phyloP scores from a whole-genome alignment of 192 early-diverging fungal genomes.

The Linnemannia exigua region DNA sequence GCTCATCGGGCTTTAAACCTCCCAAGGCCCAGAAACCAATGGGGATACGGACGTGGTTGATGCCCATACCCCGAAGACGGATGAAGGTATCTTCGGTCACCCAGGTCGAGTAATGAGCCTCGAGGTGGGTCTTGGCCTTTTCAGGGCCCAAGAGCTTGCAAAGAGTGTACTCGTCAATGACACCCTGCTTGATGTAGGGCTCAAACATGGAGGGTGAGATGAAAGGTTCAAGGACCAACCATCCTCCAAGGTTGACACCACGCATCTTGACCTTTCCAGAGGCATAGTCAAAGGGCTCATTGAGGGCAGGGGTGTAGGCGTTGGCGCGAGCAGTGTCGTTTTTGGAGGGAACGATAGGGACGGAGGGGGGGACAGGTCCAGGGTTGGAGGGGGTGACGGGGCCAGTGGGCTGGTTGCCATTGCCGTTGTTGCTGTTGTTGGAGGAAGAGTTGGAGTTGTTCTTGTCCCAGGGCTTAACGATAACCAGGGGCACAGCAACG shows the following conservation, averaged over 20 bases:
- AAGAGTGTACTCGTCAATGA: slow-evolving; percentile 75
- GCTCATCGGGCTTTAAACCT: slow-evolving; percentile 58
- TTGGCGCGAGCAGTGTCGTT: slow-evolving; percentile 42
- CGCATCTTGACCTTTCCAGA: slow-evolving; percentile 59
- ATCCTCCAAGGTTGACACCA: slow-evolving; percentile 79
- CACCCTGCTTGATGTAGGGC: slow-evolving; percentile 32
- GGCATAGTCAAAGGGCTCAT: slow-evolving; percentile 54
- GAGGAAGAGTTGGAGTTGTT: not conserved
- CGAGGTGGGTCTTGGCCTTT: slow-evolving; percentile 61
- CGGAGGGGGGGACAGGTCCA: not conserved
- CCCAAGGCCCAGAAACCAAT: slow-evolving; percentile 79
- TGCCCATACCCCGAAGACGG: slow-evolving; percentile 63
- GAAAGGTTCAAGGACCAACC: slow-evolving; percentile 74
- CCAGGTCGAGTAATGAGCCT: slow-evolving; percentile 71
- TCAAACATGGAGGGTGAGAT: slow-evolving; percentile 65
- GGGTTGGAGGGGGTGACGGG: slow-evolving; percentile 12
- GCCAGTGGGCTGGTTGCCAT: not conserved
- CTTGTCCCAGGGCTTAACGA: slow-evolving; percentile 35
- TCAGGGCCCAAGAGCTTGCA: slow-evolving; percentile 67
- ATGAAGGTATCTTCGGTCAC: slow-evolving; percentile 71
- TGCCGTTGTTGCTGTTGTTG: not conserved
- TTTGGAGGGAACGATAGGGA: slow-evolving; percentile 13
- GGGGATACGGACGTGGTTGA: slow-evolving; percentile 79
- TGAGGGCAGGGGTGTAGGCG: slow-evolving; percentile 52
- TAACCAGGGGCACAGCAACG: slow-evolving; percentile 23